Evolutionary conservation across 2,329 filamentous ascomycete species (phyloP), one percentile per base, ranked within the genome.

Genomic region (Colletotrichum aenigma): DNA sequence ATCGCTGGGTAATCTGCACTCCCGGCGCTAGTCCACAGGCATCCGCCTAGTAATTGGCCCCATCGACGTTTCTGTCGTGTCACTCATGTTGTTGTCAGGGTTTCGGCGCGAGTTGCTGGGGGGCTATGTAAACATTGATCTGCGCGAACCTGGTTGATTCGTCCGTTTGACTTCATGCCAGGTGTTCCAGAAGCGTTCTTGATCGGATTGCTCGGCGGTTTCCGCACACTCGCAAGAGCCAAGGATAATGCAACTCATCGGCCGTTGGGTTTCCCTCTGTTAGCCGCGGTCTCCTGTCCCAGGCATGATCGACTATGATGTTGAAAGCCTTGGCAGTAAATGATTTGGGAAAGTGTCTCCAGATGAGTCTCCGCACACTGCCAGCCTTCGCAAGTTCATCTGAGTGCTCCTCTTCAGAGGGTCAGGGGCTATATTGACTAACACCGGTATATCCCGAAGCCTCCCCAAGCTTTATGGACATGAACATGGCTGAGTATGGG

Each of bases 1-100:
- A 75, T 75, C 60, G 75, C 52, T 70, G 69, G 43, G 62, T 43
- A 68, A 74, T 62, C 71, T 58, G 52, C 67, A 34, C 36, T 72
- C 75, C 75, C 67, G 68, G 38, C 68, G 70, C 74, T 75, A 75
- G 64, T 55, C n/a, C 13, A 56, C 64, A 75, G 68, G 75, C 72
- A 75, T 71, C 36, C 55, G 72, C 74, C 74, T n/a, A 38, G 70
- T 74, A 65, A 28, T 28, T 28, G 64, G 43, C 58, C 61, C 70
- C 64, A 15, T 75, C 21, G 70, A 38, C 74, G 55, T 26, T 36
- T 52, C 26, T 69, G 67, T 43, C 58, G 58, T 71, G 62, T 71
- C 18, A 69, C 58, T 61, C 56, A 38, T 67, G 38, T 68, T 48
- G 24, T 65, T 34, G 24, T 34, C 24, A 52, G 16, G 43, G 38